Evolutionary conservation across 2,329 filamentous ascomycete genomes (phyloP).

Genomic region (Boeremia lycopersici): DNA sequence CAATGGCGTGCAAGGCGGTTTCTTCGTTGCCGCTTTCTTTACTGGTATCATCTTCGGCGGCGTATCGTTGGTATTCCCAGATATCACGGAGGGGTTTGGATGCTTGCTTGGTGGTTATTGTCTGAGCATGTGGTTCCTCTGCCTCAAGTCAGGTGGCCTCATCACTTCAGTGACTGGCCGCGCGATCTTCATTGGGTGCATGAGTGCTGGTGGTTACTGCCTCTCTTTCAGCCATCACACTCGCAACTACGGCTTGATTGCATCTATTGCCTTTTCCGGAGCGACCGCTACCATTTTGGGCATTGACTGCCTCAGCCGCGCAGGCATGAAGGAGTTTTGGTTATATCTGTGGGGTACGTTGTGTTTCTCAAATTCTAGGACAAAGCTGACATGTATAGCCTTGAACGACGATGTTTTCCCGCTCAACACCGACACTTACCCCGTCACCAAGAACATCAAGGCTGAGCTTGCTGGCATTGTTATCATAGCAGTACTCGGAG

Average conservation of each 20-base stretch:
- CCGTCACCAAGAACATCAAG: constrained; percentile 81
- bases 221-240: constrained; percentile 76
- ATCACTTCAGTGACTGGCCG: constrained; percentile 67
- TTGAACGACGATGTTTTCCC: constrained; percentile 82
- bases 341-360: constrained; percentile 79
- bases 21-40: constrained; percentile 77
- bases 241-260: constrained; percentile 77
- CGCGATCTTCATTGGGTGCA: constrained; percentile 74
- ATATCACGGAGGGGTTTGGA: constrained; percentile 82
- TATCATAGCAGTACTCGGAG: constrained; percentile 73
- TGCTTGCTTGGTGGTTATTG: constrained; percentile 88
- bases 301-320: constrained; percentile 86
- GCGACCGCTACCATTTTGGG: constrained; percentile 80
- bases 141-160: constrained; percentile 76
- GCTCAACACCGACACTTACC: constrained; percentile 75
- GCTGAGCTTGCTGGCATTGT: constrained; percentile 83
- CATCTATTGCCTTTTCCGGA: constrained; percentile 78
- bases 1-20: constrained; percentile 80
- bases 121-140: constrained; percentile 88
- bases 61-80: constrained; percentile 76
- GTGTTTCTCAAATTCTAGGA: constrained; percentile 1
- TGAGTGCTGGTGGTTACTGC: constrained; percentile 71
- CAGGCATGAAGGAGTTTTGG: constrained; percentile 97
- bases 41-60: constrained; percentile 77
- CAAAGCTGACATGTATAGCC: constrained; percentile 47